Conservation (phyloP, 257 asterid genomes). For the Schizonepeta tenuifolia region DNA sequence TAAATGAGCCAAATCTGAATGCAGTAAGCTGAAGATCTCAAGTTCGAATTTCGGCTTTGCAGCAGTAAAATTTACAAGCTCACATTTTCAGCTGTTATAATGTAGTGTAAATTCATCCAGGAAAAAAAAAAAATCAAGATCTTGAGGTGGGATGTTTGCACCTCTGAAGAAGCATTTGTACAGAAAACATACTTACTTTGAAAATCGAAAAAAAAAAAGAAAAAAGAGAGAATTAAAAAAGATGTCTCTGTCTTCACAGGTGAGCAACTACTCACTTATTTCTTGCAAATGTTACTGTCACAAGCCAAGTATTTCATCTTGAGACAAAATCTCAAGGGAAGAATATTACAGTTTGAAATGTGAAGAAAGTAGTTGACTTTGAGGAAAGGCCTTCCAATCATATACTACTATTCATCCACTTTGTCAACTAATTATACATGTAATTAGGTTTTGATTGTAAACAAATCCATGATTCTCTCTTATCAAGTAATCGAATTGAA, state of each 20-base stretch:
- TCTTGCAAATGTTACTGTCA: constrained; percentile 23
- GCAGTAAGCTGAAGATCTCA: constrained; percentile 35
- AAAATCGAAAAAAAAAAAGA: background rate
- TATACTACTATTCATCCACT: background rate
- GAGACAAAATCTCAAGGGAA: background rate
- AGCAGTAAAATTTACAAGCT: background rate
- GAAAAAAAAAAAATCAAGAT: background rate
- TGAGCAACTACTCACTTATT: constrained; percentile 14
- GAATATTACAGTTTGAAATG: background rate
- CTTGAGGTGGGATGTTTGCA: constrained; percentile 38
- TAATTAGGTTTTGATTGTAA: background rate
- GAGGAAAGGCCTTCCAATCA: background rate
- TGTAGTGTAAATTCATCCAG: constrained; percentile 27
- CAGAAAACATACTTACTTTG: constrained; percentile 23
- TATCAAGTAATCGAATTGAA: no score
- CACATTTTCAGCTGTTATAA: constrained; percentile 21
- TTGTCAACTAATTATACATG: background rate
- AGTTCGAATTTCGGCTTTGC: background rate
- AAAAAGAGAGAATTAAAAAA: constrained; percentile 16
- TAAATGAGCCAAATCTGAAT: constrained; percentile 34
- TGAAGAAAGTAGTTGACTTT: constrained; percentile 31
- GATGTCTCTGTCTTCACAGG: constrained; percentile 22
- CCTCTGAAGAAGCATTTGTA: constrained; percentile 33
- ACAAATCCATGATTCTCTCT: background rate
- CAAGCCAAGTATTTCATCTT: background rate